Base-by-base conservation (phyloP, 1,139 yeast genomes). In the Taiozyma sp. region DNA sequence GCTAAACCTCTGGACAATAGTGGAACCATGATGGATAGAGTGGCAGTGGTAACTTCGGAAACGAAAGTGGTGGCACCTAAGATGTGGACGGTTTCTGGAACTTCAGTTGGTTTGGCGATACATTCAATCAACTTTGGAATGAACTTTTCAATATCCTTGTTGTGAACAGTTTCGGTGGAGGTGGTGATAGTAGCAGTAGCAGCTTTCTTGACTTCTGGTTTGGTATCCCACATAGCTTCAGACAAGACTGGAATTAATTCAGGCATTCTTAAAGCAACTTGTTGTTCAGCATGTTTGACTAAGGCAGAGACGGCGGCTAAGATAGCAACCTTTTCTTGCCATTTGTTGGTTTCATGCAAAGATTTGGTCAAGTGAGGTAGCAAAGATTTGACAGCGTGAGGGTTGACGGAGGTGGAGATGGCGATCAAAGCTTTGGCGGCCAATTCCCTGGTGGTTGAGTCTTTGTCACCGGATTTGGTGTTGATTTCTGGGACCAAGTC, bases 151-250 rank as follows among this genome's bases (percentile, higher is more conserved):
- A 93, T 95, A 90, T 93, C 99, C 86, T 93, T 93, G 92, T 93
- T 93, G 77, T 93, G 96, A 69, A 93, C 93, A 70, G 98, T 91
- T 75, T 91, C 95, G 67, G 99, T 93, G 65, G 96, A 86, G 79
- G 90, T 89, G 75, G 92, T 83, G 83, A 93, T 91, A 73, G 98
- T 90, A 68, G 84, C 85, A 68, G 96, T 87, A 64, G 99, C 97
- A 71, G 95, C 96, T 67, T 82, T 84, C 87, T 93, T 93, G 73
- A 93, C 98, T 72, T 93, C 98, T 76, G 83, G 82, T 85, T 93
- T 93, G 78, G 99, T 93, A 76, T 93, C 99, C 99, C 99, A 93
- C 98, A 93, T 93, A 67, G 97, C 89, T 81, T 93, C 99, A 64
- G 99, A 93, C 70, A 93, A 81, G 63, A 87, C 95, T 75, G 99